Evolutionary conservation across 2,329 filamentous ascomycete species (phyloP).

Genomic region (Orbilia oligospora): DNA sequence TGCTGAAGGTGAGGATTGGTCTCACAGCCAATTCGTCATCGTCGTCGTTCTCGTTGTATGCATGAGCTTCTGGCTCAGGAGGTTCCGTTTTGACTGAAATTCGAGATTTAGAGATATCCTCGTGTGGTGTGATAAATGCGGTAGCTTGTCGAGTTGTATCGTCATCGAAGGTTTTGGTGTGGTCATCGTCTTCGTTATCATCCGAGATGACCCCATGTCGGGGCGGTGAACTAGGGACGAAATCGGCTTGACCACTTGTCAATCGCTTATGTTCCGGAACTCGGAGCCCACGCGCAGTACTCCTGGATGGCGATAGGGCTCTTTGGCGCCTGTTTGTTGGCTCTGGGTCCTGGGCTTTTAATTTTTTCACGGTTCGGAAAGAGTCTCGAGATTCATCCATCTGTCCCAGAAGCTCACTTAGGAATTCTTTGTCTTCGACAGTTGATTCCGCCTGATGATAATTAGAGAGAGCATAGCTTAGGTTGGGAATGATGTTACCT

Average conservation of each 20-base stretch:
- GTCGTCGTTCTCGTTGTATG: slow-evolving; percentile 70
- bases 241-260: slow-evolving; percentile 27
- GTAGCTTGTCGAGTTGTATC: background rate
- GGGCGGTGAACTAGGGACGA: slow-evolving; percentile 65
- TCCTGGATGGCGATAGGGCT: slow-evolving; percentile 27
- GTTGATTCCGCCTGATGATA: slow-evolving; percentile 68
- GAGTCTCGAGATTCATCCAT: slow-evolving; percentile 74
- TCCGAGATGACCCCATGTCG: slow-evolving; percentile 5
- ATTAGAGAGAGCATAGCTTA: background rate
- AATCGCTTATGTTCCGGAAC: background rate
- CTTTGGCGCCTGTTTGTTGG: slow-evolving; percentile 28
- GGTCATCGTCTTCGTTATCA: slow-evolving; percentile 7
- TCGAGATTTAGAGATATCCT: slow-evolving; percentile 62
- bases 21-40: slow-evolving; percentile 73
- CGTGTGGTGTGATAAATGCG: background rate
- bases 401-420: slow-evolving; percentile 85
- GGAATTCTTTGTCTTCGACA: slow-evolving; percentile 89
- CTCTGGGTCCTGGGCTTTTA: slow-evolving; percentile 39
- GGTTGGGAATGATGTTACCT: slow-evolving; percentile 71
- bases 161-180: background rate
- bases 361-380: slow-evolving; percentile 47
- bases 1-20: slow-evolving; percentile 53
- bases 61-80: slow-evolving; percentile 69
- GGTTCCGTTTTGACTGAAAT: slow-evolving; percentile 73
- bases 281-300: background rate